Base-by-base conservation (phyloP, 2,329 filamentous ascomycete species). In the Ceratocystis variospora region DNA sequence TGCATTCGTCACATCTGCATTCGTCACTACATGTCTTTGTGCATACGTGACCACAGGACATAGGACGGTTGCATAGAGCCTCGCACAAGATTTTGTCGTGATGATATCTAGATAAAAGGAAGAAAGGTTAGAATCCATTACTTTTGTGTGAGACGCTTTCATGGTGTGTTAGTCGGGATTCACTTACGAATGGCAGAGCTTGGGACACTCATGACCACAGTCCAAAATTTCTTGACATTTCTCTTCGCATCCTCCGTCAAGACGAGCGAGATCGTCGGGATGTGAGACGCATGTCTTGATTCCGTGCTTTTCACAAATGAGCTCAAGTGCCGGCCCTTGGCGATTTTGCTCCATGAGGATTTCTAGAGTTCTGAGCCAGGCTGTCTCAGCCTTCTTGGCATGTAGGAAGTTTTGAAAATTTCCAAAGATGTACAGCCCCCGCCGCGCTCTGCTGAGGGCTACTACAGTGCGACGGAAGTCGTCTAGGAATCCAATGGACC, bases 391-490 rank as follows among this genome's bases (percentile, higher is more conserved):
- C 10, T 78, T 79, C 15, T 73, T 72, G 0, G 79, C 79, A 0
- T 83, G 70, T 5, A 83, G 69, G 0, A 83, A 69, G 45, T 81
- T 82, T 7, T 79, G 71, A 12, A 81, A 81, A 71, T 96, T 90
- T 1, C 91, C 92, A 72, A 96, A 96, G 48, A 96, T 79, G 74
- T 92, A 96, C 68, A 96, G 84, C 0, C 90, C 90, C 5, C 86
- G 80, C 66, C 84, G 86, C 2, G 92, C 91, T 65, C 92, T 85
- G 68, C 83, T 85, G 61, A 83, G 77, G 1, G 83, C 80, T 8
- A 86, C 83, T 1, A 84, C 81, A 0, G 79, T 79, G 19, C 83
- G 79, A 68, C 85, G 84, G 68, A 76, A 74, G 66, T 87, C 84
- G 1, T 81, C 79, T 1, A 96, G 78, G 70, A 96, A 96, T 0